A percentile compares a stretch with the other conserved stretches of the same genome.
phyloP scores from a whole-genome alignment of 257 asterid species.

The Verbena officinalis region DNA sequence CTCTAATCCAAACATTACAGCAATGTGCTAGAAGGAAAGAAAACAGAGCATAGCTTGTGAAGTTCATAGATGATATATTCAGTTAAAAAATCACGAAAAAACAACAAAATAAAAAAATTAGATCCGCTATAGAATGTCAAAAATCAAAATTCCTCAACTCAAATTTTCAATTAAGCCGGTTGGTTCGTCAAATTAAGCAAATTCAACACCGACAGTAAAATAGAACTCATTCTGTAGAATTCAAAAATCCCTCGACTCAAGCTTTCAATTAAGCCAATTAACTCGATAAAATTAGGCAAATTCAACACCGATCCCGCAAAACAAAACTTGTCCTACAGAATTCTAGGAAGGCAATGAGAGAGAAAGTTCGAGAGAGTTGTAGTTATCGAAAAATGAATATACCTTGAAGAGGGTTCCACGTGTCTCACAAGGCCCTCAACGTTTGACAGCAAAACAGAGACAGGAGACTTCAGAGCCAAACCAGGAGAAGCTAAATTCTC shows the following conservation, averaged over 20 bases:
- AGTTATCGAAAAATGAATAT: background rate
- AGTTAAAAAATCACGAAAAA: background rate
- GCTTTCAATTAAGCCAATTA: background rate
- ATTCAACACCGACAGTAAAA: too few species aligned
- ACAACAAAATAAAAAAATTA: background rate
- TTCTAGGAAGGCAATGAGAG: constrained; percentile 5
- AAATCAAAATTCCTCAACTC: background rate
- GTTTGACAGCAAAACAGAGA: constrained; percentile 56
- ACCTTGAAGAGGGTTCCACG: constrained; percentile 76
- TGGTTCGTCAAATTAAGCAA: too few species aligned
- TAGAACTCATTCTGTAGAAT: too few species aligned
- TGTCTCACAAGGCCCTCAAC: constrained; percentile 51
- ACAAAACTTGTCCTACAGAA: background rate
- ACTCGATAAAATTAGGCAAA: background rate
- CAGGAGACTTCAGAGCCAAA: constrained; percentile 59
- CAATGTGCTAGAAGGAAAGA: background rate
- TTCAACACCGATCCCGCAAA: background rate
- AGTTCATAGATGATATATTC: background rate
- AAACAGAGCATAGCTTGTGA: constrained; percentile 18
- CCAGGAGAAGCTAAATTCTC: constrained; percentile 60
- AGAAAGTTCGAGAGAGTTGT: constrained; percentile 7
- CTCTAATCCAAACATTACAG: background rate
- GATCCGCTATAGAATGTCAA: constrained; percentile 8
- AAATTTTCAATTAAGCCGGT: background rate
- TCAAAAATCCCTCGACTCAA: background rate